Evolutionary conservation across 2,329 filamentous ascomycete species (phyloP).

Genomic region (Xylaria polymorpha): DNA sequence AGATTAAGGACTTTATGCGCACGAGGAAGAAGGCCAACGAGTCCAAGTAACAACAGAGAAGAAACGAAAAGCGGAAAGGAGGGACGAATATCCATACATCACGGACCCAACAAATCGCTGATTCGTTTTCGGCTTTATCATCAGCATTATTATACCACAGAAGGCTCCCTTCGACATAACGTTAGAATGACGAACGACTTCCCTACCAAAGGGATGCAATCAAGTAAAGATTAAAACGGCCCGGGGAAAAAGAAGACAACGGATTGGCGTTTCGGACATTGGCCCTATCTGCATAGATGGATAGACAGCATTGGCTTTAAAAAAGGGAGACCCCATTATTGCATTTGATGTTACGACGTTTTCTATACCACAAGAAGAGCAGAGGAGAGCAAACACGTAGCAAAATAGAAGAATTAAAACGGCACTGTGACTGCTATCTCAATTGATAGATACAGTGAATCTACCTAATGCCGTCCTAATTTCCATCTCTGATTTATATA

Average conservation of each 20-base stretch:
- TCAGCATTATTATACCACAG: not conserved
- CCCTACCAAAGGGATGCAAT: not conserved
- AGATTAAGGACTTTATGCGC: conserved; percentile 83
- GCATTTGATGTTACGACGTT: not conserved
- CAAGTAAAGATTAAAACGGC: not conserved
- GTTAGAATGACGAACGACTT: conserved; percentile 1
- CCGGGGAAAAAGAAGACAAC: not conserved
- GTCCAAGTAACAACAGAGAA: conserved; percentile 27
- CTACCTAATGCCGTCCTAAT: not conserved
- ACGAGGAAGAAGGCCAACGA: conserved; percentile 47
- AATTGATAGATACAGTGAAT: not conserved
- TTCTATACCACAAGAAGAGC: conserved; percentile 3
- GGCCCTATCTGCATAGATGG: not conserved
- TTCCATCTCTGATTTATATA: not conserved
- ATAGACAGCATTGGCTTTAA: not conserved
- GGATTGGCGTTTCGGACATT: conserved; percentile 28
- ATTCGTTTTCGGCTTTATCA: not conserved
- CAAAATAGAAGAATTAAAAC: not conserved
- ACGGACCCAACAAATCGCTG: not conserved
- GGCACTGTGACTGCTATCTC: not conserved
- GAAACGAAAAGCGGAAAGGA: not conserved
- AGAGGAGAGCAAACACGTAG: conserved; percentile 8
- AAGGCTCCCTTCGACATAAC: not conserved
- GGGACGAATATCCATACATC: no score
- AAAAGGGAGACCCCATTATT: not conserved